phyloP scores from a whole-genome alignment of 2,329 filamentous ascomycete species.

The Geosmithia morbida region DNA sequence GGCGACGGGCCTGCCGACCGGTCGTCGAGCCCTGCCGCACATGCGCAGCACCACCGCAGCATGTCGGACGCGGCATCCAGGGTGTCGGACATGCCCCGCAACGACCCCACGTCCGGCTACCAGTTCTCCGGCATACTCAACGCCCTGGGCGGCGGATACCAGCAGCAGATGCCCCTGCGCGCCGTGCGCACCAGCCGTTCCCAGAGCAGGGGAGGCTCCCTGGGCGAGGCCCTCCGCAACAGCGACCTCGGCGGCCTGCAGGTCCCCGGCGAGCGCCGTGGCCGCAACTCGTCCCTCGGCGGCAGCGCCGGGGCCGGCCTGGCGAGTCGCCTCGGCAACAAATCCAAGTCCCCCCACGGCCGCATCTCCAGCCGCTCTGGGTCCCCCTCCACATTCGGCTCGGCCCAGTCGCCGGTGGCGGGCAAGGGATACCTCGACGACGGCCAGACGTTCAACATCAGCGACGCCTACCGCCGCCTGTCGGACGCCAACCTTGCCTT shows the following conservation, averaged over 20 bases:
- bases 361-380: conserved; percentile 26
- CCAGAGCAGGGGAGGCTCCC: conserved; percentile 16
- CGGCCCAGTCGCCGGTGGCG: conserved; percentile 10
- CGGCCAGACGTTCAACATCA: conserved; percentile 50
- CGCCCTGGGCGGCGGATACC: neutral
- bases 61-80: conserved; percentile 38
- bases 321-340: conserved; percentile 8
- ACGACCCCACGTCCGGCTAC: conserved; percentile 37
- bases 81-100: conserved; percentile 19
- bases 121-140: conserved; percentile 45
- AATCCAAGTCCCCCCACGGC: conserved; percentile 39
- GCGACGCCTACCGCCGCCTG: conserved; percentile 53
- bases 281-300: conserved; percentile 23
- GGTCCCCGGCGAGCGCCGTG: conserved; percentile 27
- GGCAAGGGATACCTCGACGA: conserved; percentile 39
- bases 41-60: conserved; percentile 24
- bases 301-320: conserved; percentile 9
- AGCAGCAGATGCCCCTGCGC: conserved; percentile 35
- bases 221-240: conserved; percentile 40
- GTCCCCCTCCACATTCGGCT: conserved; percentile 15
- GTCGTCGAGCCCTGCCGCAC: neutral
- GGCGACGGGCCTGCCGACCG: neutral
- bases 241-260: conserved; percentile 33
- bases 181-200: conserved; percentile 26
- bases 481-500: conserved; percentile 57